These are phyloP conservation scores for Adansonia grandidieri DNA, from an alignment of 441 rosid genomes.

Conservation along the genomic window DNA sequence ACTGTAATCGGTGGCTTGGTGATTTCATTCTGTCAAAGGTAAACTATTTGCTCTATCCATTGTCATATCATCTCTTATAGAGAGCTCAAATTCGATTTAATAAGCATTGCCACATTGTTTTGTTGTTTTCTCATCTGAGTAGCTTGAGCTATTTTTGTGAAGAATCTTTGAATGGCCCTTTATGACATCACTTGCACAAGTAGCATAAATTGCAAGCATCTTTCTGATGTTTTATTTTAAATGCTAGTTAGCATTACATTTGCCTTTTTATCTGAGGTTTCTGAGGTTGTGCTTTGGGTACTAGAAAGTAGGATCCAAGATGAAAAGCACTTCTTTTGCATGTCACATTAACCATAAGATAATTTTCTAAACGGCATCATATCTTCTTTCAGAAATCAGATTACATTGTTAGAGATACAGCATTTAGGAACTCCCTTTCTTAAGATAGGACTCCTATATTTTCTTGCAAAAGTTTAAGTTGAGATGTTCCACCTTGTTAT, in stretches of 20 bases:
- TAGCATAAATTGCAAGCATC: not conserved
- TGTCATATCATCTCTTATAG: not conserved
- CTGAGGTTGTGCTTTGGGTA: not conserved
- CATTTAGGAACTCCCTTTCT: not conserved
- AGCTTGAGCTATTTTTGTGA: not conserved
- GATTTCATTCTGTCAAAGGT: constrained; percentile 95
- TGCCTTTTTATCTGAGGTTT: not conserved
- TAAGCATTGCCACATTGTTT: not conserved
- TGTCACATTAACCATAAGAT: not conserved
- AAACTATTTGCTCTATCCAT: constrained; percentile 8
- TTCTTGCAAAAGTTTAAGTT: not conserved
- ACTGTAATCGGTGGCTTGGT: constrained; percentile 97
- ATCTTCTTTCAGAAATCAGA: not conserved
- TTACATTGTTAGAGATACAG: not conserved
- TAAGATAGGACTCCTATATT: not conserved
- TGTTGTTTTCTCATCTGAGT: not conserved
- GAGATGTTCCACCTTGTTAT: not conserved
- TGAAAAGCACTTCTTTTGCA: not conserved
- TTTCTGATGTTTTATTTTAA: not conserved
- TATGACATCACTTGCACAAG: not conserved
- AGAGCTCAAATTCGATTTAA: not conserved
- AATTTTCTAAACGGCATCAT: not conserved
- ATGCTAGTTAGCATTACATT: not conserved
- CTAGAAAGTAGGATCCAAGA: not conserved
- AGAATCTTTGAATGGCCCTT: not conserved